Evolutionary conservation across 805 yeast genomes (phyloP).

Genomic region (Metschnikowia continentalis): DNA sequence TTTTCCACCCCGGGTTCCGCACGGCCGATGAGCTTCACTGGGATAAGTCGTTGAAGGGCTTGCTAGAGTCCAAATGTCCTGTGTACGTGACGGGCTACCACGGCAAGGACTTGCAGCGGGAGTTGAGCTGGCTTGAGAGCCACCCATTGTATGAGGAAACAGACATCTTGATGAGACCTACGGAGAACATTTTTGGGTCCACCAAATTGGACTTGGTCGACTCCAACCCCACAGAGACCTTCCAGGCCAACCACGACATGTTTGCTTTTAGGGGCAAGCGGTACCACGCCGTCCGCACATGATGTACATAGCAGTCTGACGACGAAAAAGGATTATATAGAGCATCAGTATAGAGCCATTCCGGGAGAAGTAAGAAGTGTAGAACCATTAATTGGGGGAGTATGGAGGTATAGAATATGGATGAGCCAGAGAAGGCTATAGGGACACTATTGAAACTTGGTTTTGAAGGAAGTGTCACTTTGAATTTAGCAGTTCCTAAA

Average conservation of each 20-base stretch:
- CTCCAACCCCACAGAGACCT: conserved; percentile 85
- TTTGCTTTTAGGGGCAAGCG: conserved; percentile 96
- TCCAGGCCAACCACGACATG: conserved; percentile 83
- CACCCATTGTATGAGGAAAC: conserved; percentile 60
- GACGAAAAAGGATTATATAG: not conserved
- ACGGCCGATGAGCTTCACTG: conserved; percentile 80
- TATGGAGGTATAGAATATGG: too few species aligned
- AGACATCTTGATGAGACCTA: conserved; percentile 75
- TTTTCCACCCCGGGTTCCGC: conserved; percentile 93
- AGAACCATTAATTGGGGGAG: too few species aligned
- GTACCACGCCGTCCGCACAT: conserved; percentile 69
- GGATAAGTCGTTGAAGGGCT: conserved; percentile 79
- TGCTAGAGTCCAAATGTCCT: conserved; percentile 91
- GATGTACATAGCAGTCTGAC: conserved; percentile 1
- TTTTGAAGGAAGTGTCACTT: too few species aligned
- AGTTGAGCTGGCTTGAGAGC: conserved; percentile 66
- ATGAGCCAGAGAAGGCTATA: too few species aligned
- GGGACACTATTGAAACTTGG: too few species aligned
- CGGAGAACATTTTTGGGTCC: conserved; percentile 71
- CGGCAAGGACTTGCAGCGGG: conserved; percentile 63
- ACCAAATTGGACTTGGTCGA: conserved; percentile 96
- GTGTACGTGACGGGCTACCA: conserved; percentile 88
- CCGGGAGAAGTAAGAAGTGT: not conserved
- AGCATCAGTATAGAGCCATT: too few species aligned
- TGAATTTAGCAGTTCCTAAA: too few species aligned